A percentile compares a stretch with the other conserved stretches of the same genome.
These are phyloP conservation scores for Lactarius akahatsu DNA, from an alignment of 768 basidiomycete genomes.

Conservation along the genomic window DNA sequence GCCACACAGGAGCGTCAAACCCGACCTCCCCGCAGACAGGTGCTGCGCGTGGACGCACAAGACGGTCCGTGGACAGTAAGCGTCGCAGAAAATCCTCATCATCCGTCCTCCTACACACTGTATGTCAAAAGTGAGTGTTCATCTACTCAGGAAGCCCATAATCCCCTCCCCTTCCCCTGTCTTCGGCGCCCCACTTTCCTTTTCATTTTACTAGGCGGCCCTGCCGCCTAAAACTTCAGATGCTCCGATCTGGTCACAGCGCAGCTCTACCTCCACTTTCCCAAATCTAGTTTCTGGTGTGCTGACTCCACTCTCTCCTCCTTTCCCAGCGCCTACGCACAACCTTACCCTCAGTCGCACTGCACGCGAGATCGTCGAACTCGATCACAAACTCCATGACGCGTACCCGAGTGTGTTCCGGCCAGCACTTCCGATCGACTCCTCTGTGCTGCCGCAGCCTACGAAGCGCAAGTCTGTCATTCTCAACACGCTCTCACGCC, in stretches of 20 bases:
- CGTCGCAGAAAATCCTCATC: conserved; percentile 82
- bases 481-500: conserved; percentile 80
- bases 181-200: conserved; percentile 10
- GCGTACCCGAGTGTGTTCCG: conserved; percentile 54
- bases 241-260: conserved; percentile 9
- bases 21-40: conserved; percentile 41
- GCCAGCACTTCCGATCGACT: conserved; percentile 62
- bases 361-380: conserved; percentile 71
- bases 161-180: conserved; percentile 29
- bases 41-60: conserved; percentile 65
- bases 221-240: conserved; percentile 22
- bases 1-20: conserved; percentile 32
- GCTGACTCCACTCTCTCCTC: conserved; percentile 26
- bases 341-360: conserved; percentile 84
- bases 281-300: conserved; percentile 27
- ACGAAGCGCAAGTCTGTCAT: conserved; percentile 80
- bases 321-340: conserved; percentile 72
- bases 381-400: conserved; percentile 79
- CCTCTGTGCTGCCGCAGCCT: conserved; percentile 51
- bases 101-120: conserved; percentile 69
- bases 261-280: conserved; percentile 26
- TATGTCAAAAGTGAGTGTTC: conserved; percentile 84
- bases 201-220: conserved; percentile 26
- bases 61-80: conserved; percentile 87
- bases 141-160: neutral